Base-by-base conservation (phyloP, 2,329 filamentous ascomycete species). In the Diaporthe capsici region DNA sequence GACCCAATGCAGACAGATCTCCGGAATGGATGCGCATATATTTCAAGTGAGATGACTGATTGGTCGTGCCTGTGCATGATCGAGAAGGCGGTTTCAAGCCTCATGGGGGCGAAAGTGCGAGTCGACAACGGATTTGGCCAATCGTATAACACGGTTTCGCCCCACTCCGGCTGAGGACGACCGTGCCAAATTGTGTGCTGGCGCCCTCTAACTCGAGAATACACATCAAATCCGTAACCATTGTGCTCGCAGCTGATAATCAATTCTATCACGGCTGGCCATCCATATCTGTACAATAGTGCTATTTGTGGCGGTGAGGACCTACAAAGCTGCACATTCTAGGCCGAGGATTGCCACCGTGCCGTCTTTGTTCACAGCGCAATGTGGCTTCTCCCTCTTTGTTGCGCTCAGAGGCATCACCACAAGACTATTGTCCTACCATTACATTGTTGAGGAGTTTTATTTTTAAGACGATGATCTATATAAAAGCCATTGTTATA, bases 71-170 rank as follows among this genome's bases (percentile, higher is more conserved):
- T 6, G 22, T 31, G 53, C 15, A 31, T 9, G 42, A 44, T 15
- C 17, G 13, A 20, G 42, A 39, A 15, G 12, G 37, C 10, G 37
- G 37, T 39, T 39, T 17, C 15, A 20, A 44, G 7, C 42, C 42
- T 8, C 15, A 44, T 20, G n/a, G 9, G 25, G 17, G 61, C 47
- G n/a, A 25, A 42, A n/a, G 9, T 2, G 10, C 20, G 5, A 49
- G 25, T 20, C 7, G 42, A 49, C 42, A 31, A 25, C 4, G 4
- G 15, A 42, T 20, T 22, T 22, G 17, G 49, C 65, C 65, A 70
- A 70, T 70, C 31, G 65, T 28, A 53, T 70, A 55, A 70, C 49
- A 70, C 34, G 49, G 47, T 17, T 70, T 53, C 20, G 47, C 65
- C 65, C 65, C 65, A 70, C 65, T 25, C 37, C 31, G 15, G 8